phyloP scores from a whole-genome alignment of 768 basidiomycete species.

The Lactarius tabidus region DNA sequence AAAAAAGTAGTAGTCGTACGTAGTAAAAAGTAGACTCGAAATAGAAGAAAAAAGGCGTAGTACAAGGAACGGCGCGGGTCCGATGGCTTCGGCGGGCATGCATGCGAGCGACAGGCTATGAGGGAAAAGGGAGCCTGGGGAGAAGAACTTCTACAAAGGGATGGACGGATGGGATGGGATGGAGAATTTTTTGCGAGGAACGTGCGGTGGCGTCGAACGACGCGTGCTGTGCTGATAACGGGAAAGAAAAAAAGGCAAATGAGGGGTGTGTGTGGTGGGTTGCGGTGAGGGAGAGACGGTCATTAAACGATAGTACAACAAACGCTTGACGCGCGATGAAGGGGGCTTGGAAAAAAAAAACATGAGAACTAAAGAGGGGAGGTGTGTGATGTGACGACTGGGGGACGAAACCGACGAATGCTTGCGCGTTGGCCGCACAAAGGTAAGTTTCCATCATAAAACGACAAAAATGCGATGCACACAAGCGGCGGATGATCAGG shows the following conservation, averaged over 20 bases:
- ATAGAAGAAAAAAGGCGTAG: neutral
- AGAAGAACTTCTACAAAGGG: neutral
- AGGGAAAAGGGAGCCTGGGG: neutral
- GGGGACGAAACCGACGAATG: neutral
- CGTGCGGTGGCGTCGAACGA: neutral
- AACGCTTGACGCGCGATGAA: neutral
- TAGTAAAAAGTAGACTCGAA: constrained; percentile 1
- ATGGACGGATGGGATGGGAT: neutral
- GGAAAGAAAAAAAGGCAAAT: too few species aligned
- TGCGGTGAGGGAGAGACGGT: neutral
- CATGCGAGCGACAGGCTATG: neutral
- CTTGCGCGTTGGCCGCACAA: neutral
- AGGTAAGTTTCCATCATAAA: neutral
- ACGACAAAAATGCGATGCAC: neutral
- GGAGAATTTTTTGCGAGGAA: neutral
- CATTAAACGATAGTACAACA: constrained; percentile 14
- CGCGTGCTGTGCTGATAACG: neutral
- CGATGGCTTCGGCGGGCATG: constrained; percentile 1
- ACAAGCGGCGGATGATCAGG: neutral
- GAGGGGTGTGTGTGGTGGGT: neutral
- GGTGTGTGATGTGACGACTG: neutral
- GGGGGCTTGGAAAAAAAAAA: neutral
- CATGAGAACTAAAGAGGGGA: neutral
- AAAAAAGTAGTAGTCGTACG: neutral
- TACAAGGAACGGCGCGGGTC: constrained; percentile 18